phyloP scores from a whole-genome alignment of 2,329 filamentous ascomycete genomes.

The Pseudocercospora fuligena region DNA sequence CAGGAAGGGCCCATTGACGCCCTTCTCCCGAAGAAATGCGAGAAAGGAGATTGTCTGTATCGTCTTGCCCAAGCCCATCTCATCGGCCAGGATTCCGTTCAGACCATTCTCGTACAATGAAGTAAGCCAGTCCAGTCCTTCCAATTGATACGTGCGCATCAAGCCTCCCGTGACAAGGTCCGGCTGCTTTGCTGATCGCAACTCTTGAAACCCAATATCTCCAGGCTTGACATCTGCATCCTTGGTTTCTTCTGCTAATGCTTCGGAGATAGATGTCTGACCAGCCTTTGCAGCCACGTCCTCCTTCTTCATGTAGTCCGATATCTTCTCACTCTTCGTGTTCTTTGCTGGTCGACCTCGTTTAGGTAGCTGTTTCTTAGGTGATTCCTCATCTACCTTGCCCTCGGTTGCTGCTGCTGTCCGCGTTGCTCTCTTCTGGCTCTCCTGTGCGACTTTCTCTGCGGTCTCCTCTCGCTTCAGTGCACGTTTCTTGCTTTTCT shows the following conservation, averaged over 20 bases:
- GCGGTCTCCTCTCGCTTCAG: constrained; percentile 54
- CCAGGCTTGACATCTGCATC: constrained; percentile 63
- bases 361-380: constrained; percentile 32
- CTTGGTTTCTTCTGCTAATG: constrained; percentile 62
- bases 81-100: constrained; percentile 88
- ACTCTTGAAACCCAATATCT: constrained; percentile 67
- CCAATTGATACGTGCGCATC: constrained; percentile 93
- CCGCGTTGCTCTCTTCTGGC: constrained; percentile 54
- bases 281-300: constrained; percentile 60
- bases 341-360: constrained; percentile 45
- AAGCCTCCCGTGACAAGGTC: constrained; percentile 81
- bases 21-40: constrained; percentile 84
- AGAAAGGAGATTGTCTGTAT: constrained; percentile 88
- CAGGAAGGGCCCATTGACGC: constrained; percentile 85
- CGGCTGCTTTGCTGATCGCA: constrained; percentile 84
- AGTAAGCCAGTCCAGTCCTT: constrained; percentile 91
- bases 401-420: constrained; percentile 35
- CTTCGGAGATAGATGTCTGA: constrained; percentile 60
- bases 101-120: constrained; percentile 85
- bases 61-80: constrained; percentile 94
- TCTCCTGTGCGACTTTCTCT: constrained; percentile 51
- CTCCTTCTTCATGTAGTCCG: constrained; percentile 65
- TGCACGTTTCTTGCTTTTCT: constrained; percentile 50
- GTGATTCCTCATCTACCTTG: constrained; percentile 23
- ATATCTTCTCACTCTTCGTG: constrained; percentile 53